Evolutionary conservation across 2,329 filamentous ascomycete species (phyloP).

Genomic region (Diplocarpon rosae): DNA sequence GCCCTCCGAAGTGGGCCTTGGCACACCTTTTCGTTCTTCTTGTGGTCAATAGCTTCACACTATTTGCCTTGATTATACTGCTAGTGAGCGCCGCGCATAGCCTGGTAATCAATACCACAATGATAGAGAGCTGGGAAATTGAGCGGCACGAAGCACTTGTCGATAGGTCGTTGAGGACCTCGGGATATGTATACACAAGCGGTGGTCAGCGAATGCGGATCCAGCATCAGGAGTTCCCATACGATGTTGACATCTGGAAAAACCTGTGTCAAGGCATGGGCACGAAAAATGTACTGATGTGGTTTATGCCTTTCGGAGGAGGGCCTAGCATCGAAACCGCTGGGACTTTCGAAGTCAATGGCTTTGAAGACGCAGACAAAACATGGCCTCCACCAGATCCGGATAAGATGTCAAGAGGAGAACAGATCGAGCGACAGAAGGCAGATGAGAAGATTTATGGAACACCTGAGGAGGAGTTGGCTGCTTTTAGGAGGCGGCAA

Average conservation of each 20-base stretch:
- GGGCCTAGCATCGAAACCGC: conserved; percentile 33
- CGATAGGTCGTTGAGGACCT: conserved; percentile 33
- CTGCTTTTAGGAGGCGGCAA: conserved; percentile 40
- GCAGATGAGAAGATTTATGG: conserved; percentile 13
- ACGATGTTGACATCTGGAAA: conserved; percentile 63
- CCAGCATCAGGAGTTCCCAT: conserved; percentile 65
- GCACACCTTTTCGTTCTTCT: conserved; percentile 48
- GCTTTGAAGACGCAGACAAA: conserved; percentile 53
- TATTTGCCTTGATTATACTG: conserved; percentile 53
- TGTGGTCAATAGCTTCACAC: conserved; percentile 45
- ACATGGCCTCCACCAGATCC: conserved; percentile 56
- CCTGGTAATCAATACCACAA: conserved; percentile 60
- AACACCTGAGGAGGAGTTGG: conserved; percentile 30
- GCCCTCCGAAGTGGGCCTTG: conserved; percentile 50
- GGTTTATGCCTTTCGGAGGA: conserved; percentile 58
- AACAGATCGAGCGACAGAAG: conserved; percentile 3
- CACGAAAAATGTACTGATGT: conserved; percentile 49
- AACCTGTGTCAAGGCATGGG: conserved; percentile 74
- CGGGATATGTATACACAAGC: conserved; percentile 30
- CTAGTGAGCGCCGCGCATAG: conserved; percentile 49
- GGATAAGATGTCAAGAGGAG: conserved; percentile 38
- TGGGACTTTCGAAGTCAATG: conserved; percentile 59
- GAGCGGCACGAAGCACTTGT: conserved; percentile 51
- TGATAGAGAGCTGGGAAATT: conserved; percentile 71
- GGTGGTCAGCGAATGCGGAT: conserved; percentile 43